Base-by-base conservation (phyloP, 257 asterid genomes). In the Solanum bukasovii region DNA sequence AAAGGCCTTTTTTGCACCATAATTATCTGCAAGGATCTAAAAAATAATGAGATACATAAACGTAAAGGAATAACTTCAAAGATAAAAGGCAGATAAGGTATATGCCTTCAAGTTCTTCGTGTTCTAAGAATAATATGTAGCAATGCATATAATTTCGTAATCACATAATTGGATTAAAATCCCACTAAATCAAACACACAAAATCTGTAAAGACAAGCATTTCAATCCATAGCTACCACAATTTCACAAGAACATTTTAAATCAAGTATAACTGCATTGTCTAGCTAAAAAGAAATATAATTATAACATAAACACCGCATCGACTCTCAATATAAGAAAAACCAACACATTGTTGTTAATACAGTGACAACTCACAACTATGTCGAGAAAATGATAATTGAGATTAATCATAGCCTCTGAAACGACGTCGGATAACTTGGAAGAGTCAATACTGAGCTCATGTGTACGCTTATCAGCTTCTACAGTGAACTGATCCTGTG, bases 1-100 rank as follows among this genome's bases (percentile, higher is more conserved):
- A 91, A 90, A 18, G 95, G 93, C 49, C 98, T 93, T 84, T 96
- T 94, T 86, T 90, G 89, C 83, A 93, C 97, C 98, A 94, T 95
- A 84, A 84, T 42, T 68, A 84, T 56, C 73, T 37, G 52, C 34
- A 61, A 35, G 35, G 59, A 84, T 5, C 71, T 37, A 61, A 52
- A 84, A 12, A 12, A 35, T 84, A 40, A 84, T 34, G 52, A 63
- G 87, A 61, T 42, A 84, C 16, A n/a, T 42, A 21, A 56, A 63
- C 59, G 1, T 59, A 37, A 63, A 35, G 77, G 7, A 56, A 84
- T 49, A n/a, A 84, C 35, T 9, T 63, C 46, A 21, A 35, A 61
- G 8, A 84, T 63, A 21, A 46, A 46, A 83, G n/a, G 49, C 35
- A 61, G 52, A 84, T 13, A 3, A 27, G 34, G 27, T 7, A 67